Evolutionary conservation across 805 yeast genomes (phyloP).

Genomic region (Metschnikowia colocasiae): DNA sequence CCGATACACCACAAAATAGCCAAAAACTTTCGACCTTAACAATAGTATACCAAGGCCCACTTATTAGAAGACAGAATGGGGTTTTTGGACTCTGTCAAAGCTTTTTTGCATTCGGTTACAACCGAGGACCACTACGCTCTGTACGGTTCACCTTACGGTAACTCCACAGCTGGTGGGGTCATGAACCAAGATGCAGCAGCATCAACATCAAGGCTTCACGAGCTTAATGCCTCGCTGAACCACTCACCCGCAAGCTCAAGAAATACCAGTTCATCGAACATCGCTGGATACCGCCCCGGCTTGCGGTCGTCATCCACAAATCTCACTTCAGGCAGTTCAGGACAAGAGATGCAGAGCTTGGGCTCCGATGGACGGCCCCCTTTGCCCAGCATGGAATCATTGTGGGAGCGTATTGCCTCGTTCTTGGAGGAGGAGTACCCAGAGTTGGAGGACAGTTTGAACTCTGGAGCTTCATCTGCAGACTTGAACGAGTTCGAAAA

Average conservation of each 20-base stretch:
- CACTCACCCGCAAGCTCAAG: constrained; percentile 26
- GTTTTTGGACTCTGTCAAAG: constrained; percentile 35
- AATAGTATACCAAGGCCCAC: not conserved
- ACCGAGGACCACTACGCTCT: constrained; percentile 60
- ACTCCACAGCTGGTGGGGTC: constrained; percentile 18
- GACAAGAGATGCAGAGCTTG: constrained; percentile 16
- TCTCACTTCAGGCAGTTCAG: constrained; percentile 24
- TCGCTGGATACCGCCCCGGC: constrained; percentile 41
- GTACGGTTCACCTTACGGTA: constrained; percentile 34
- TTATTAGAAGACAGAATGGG: constrained; percentile 27
- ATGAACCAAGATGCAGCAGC: constrained; percentile 18
- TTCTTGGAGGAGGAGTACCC: constrained; percentile 47
- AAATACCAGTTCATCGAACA: constrained; percentile 16
- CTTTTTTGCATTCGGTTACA: constrained; percentile 46
- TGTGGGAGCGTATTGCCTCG: constrained; percentile 41
- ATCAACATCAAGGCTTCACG: constrained; percentile 34
- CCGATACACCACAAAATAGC: not conserved
- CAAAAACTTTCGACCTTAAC: not conserved
- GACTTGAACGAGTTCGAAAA: constrained; percentile 46
- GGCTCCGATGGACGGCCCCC: constrained; percentile 19
- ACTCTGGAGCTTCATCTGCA: constrained; percentile 42
- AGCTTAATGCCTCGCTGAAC: constrained; percentile 30
- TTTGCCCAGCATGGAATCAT: constrained; percentile 33
- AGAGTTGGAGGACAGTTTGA: constrained; percentile 41
- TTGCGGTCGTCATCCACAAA: constrained; percentile 41